Conservation (phyloP, 23 red algal genomes). For the Gracilaria gracilis region DNA sequence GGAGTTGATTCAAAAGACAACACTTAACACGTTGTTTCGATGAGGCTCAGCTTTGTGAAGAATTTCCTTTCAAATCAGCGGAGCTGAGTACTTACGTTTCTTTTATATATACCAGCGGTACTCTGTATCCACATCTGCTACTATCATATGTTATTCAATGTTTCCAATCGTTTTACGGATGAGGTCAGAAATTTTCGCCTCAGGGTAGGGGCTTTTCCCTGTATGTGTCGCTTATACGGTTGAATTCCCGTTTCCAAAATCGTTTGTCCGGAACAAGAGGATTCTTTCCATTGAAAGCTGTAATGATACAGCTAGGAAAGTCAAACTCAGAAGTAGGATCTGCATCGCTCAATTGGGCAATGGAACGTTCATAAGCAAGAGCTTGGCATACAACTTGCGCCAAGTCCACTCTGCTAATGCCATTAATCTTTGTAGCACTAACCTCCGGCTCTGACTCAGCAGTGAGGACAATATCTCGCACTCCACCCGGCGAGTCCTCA, state of each 20-base stretch:
- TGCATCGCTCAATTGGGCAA: constrained; percentile 28
- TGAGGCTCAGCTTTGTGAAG: neutral
- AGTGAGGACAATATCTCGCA: constrained; percentile 13
- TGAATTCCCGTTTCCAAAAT: constrained; percentile 65
- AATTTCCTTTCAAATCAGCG: neutral
- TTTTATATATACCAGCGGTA: neutral
- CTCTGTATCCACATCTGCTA: no score
- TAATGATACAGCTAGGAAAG: constrained; percentile 55
- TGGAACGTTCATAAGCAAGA: constrained; percentile 45
- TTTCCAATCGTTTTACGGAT: neutral
- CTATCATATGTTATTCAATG: no score
- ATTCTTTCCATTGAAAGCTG: constrained; percentile 28
- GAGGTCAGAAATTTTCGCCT: neutral
- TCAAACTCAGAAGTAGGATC: constrained; percentile 55
- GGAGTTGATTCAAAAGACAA: neutral
- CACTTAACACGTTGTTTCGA: neutral
- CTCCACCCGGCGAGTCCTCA: constrained; percentile 31
- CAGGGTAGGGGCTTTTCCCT: neutral
- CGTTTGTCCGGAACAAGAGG: constrained; percentile 57
- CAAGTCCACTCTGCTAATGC: constrained; percentile 41
- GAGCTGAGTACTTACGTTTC: neutral
- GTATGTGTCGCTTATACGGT: constrained; percentile 58
- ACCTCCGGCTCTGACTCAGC: neutral
- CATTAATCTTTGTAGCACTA: neutral
- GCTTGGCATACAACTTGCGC: constrained; percentile 64